Base-by-base conservation (phyloP, 2,329 filamentous ascomycete species). In the Aspergillus transmontanensis region DNA sequence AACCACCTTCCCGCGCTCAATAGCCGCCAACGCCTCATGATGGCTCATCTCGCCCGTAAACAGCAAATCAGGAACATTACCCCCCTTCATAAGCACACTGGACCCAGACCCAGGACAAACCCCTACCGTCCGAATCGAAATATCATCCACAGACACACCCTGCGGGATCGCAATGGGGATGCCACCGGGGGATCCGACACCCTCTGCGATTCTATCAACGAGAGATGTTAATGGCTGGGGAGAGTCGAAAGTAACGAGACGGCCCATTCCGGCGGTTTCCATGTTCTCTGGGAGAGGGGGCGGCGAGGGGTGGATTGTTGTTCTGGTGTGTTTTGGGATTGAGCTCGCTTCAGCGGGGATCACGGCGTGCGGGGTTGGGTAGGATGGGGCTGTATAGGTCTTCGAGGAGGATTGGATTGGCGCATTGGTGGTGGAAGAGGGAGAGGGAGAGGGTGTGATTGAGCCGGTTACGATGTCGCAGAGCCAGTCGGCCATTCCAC, bases 1-100 rank as follows among this genome's bases (percentile, higher is more conserved):
- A 0, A 98, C 91, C 60, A 88, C 90, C 66, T 89, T 89, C 1
- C 94, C 94, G 63, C 89, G 86, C 81, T 97, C 94, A 32, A 91
- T 92, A 1, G 93, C 92, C 45, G 91, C 87, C 62, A 99, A 85
- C 3, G 94, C 93, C 67, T 95, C 93, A 75, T 99, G 95, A 75
- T 99, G 95, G 72, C 88, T 91, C 83, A 98, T 87, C 81, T 99
- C 95, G 1, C 95, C 95, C 0, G 93, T 98, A 70, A 99, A 91
- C 4, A 96, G 79, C 45, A 98, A 78, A 72, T 97, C 93, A 0
- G 93, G 92, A 46, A 79, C 72, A 2, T 71, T 66, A 2, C 69
- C 68, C 12, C 68, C 59, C 66, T 88, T 87, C 63, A 97, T 86
- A 23, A 98, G 72, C 1, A 83, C 84, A 45, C 89, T 87, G 1